These are phyloP conservation scores for Cercospora beticola DNA, from an alignment of 2,329 filamentous ascomycete genomes.

Conservation along the genomic window DNA sequence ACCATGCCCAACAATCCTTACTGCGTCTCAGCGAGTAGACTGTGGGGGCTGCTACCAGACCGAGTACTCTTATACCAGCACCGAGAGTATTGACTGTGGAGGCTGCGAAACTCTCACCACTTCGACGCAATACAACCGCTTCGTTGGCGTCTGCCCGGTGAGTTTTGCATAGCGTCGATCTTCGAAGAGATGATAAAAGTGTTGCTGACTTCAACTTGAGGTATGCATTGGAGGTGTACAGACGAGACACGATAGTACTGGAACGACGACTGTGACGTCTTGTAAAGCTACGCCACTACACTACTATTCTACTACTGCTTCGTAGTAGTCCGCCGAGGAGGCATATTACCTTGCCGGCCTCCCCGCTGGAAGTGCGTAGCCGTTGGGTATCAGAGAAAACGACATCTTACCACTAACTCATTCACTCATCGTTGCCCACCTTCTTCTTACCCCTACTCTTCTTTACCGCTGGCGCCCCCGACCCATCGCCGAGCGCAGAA, in stretches of 20 bases:
- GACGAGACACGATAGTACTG: constrained; percentile 14
- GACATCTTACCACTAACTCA: neutral
- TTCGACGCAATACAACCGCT: constrained; percentile 9
- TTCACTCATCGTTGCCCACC: neutral
- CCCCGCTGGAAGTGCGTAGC: neutral
- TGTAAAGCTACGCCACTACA: constrained; percentile 8
- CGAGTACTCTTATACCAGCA: constrained; percentile 13
- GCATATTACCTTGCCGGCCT: neutral
- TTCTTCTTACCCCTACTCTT: neutral
- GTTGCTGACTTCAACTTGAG: constrained; percentile 8
- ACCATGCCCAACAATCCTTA: constrained; percentile 19
- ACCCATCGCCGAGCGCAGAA: neutral
- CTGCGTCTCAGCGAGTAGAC: constrained; percentile 4
- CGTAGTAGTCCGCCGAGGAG: neutral
- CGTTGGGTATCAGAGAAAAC: neutral
- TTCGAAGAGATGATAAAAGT: neutral
- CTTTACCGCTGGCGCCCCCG: neutral
- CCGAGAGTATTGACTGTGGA: constrained; percentile 18
- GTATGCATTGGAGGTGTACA: constrained; percentile 11
- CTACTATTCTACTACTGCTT: neutral
- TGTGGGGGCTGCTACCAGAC: constrained; percentile 20
- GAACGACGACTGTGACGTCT: constrained; percentile 21
- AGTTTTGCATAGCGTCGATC: neutral
- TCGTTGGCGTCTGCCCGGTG: constrained; percentile 18
- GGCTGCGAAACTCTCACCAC: constrained; percentile 20